A percentile compares a stretch with the other conserved stretches of the same genome.
phyloP scores from a whole-genome alignment of 2,329 filamentous ascomycete species.

The Fusarium paranaense region DNA sequence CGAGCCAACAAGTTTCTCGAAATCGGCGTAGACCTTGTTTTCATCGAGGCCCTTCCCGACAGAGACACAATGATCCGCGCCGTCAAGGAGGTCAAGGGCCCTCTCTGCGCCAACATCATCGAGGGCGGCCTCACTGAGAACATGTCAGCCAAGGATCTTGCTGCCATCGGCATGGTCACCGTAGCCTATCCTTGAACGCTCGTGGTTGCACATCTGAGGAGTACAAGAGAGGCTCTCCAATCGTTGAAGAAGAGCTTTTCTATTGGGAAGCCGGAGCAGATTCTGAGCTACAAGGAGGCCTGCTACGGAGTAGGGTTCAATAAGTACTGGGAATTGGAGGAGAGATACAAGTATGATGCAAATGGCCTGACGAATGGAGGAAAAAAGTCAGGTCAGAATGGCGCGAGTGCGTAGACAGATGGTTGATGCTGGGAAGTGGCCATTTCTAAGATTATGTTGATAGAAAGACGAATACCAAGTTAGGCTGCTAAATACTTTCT shows the following conservation, averaged over 20 bases:
- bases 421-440: too few relatives aligned
- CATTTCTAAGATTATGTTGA: too few relatives aligned
- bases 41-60: constrained; percentile 57
- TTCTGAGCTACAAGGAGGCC: constrained; percentile 58
- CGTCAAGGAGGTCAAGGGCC: constrained; percentile 51
- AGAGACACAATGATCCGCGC: constrained; percentile 55
- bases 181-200: constrained; percentile 59
- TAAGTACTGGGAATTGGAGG: constrained; percentile 47
- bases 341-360: neutral
- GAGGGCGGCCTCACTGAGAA: constrained; percentile 51
- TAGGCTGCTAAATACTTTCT: too few relatives aligned
- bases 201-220: constrained; percentile 56
- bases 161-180: constrained; percentile 52
- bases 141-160: constrained; percentile 48
- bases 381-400: too few relatives aligned
- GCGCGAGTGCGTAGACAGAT: too few relatives aligned
- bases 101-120: constrained; percentile 55
- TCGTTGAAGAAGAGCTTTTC: constrained; percentile 56
- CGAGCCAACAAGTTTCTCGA: constrained; percentile 54
- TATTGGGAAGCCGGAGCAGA: constrained; percentile 54
- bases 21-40: constrained; percentile 58
- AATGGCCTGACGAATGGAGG: neutral
- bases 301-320: constrained; percentile 59
- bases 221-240: constrained; percentile 52
- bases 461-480: too few relatives aligned